Evolutionary conservation across 1,139 yeast species (phyloP), one percentile per base, ranked within the genome.

Genomic region (Candida labiduridarum): DNA sequence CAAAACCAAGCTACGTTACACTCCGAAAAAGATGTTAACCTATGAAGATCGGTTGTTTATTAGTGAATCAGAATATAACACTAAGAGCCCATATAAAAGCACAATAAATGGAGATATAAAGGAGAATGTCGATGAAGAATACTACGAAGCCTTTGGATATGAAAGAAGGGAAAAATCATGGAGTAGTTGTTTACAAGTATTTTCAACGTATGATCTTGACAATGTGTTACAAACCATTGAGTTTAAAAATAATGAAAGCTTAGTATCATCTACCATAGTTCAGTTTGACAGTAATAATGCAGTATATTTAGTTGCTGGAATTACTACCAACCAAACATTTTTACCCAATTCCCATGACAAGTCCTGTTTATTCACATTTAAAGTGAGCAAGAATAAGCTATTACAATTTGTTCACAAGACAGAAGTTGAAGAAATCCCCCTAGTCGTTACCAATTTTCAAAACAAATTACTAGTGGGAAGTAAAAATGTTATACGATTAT

Each of bases 361-460:
- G 7, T 69, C 74, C 11, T 74, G 55, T 55, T 57, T 86, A 25
- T 70, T 72, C 47, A 72, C 82, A 1, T 84, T 79, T 58, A 71
- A 64, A 38, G 65, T 82, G 12, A 56, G 59, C 4, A 52, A 53
- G 25, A 64, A 62, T 34, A 63, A 68, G 5, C 58, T 65, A 1
- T 58, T 88, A 16, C 67, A 70, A 42, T 72, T 83, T 27, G 59
- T 86, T 3, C 96, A 92, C 65, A 74, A 74, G 52, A 92, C 98
- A 0, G 64, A 68, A 27, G 68, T 87, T 0, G 84, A 80, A 6
- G 69, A 61, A 9, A 68, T 74, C 0, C 83, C 86, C 0, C 58
- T 75, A 30, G 75, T 87, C 0, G 59, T 92, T 63, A 56, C 67
- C 1, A 69, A 72, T 14, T 91, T 88, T 64, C 80, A 84, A 41